phyloP scores from a whole-genome alignment of 139 green algal species.

The Pseudopediastrum boryanum region DNA sequence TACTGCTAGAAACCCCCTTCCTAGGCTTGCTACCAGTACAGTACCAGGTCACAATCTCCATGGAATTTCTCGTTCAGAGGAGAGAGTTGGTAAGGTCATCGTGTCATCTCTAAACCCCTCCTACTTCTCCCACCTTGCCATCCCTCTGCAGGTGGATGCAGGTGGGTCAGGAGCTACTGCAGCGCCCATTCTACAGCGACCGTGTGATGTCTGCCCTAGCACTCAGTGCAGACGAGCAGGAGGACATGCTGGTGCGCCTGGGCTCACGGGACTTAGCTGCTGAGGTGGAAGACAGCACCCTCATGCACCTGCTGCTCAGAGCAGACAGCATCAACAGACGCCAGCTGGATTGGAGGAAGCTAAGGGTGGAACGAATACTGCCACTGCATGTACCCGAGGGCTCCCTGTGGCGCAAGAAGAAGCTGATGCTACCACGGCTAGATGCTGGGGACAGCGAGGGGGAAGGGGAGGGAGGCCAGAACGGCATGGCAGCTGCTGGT shows the following conservation, averaged over 20 bases:
- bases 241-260: conserved; percentile 39
- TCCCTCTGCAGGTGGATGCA: conserved; percentile 34
- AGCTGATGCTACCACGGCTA: conserved; percentile 27
- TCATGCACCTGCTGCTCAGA: conserved; percentile 58
- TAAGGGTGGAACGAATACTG: conserved; percentile 32
- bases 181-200: conserved; percentile 37
- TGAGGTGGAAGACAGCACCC: conserved; percentile 36
- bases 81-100: no score
- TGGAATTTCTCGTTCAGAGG: no score
- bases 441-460: background rate
- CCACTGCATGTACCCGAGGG: conserved; percentile 42
- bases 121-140: no score
- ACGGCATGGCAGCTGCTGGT: background rate
- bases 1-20: no score
- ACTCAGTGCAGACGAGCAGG: conserved; percentile 40
- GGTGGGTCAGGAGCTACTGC: conserved; percentile 36
- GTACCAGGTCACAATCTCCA: no score
- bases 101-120: no score
- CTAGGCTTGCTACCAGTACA: no score
- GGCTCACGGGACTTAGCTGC: conserved; percentile 43
- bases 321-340: conserved; percentile 36
- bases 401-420: conserved; percentile 25
- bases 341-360: conserved; percentile 5
- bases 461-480: background rate
- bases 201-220: conserved; percentile 39